phyloP scores from a whole-genome alignment of 2,329 filamentous ascomycete genomes.

The Celoporthe dispersa region DNA sequence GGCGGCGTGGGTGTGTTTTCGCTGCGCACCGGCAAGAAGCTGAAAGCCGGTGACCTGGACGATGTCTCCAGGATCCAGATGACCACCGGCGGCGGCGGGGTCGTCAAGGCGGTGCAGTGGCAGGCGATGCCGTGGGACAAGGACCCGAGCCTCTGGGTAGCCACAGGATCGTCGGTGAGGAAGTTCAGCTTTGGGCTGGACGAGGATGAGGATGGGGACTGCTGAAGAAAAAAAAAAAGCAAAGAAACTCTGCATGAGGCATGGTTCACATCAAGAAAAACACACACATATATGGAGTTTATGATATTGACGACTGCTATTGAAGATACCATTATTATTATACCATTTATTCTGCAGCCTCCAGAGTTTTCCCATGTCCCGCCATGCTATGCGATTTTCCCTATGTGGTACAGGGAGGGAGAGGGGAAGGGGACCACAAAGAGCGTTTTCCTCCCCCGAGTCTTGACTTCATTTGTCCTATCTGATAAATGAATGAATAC shows the following conservation, averaged over 20 bases:
- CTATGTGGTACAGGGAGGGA: neutral
- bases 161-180: constrained; percentile 41
- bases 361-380: neutral
- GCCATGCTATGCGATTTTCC: neutral
- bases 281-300: neutral
- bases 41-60: constrained; percentile 39
- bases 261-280: neutral
- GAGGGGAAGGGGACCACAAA: no score
- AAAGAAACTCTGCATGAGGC: no score
- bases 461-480: neutral
- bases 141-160: constrained; percentile 53
- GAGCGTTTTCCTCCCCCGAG: neutral
- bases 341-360: neutral
- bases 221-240: neutral
- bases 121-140: constrained; percentile 49
- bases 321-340: neutral
- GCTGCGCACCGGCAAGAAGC: constrained; percentile 46
- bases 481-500: neutral
- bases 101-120: constrained; percentile 52
- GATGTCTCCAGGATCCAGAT: constrained; percentile 24
- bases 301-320: neutral
- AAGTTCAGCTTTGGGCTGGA: constrained; percentile 51
- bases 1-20: constrained; percentile 56
- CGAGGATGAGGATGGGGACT: constrained; percentile 37
- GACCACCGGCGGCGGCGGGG: constrained; percentile 32